phyloP scores from a whole-genome alignment of 257 asterid genomes.

The Solanum sejunctum region DNA sequence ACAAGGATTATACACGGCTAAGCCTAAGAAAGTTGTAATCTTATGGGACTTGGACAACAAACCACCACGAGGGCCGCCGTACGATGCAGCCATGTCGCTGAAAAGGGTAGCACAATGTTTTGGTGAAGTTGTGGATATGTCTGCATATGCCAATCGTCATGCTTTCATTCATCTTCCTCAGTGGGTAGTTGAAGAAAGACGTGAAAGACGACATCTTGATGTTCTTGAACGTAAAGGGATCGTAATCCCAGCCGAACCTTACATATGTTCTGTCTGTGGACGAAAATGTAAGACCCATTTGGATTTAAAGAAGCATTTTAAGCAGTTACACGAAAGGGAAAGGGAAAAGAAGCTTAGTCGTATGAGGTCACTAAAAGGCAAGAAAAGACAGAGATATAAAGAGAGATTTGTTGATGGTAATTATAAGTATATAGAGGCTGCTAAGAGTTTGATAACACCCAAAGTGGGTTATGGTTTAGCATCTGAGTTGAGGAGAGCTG shows the following conservation, averaged over 20 bases:
- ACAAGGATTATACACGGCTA: conserved; percentile 55
- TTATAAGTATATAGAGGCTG: conserved; percentile 68
- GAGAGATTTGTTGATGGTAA: conserved; percentile 67
- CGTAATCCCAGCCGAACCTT: conserved; percentile 27
- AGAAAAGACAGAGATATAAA: conserved; percentile 68
- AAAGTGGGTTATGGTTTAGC: conserved; percentile 76
- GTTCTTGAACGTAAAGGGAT: conserved; percentile 54
- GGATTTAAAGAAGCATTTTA: conserved; percentile 78
- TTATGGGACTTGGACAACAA: conserved; percentile 94
- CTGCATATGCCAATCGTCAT: conserved; percentile 90
- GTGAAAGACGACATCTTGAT: conserved; percentile 43
- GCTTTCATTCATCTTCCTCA: conserved; percentile 80
- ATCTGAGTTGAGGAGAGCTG: conserved; percentile 74
- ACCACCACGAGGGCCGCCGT: conserved; percentile 93
- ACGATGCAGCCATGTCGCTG: conserved; percentile 64
- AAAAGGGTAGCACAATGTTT: conserved; percentile 56
- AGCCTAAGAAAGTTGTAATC: conserved; percentile 65
- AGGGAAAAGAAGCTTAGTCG: conserved; percentile 67
- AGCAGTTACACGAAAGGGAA: conserved; percentile 78
- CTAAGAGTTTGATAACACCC: conserved; percentile 45
- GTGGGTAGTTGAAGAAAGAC: conserved; percentile 74
- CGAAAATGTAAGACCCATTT: conserved; percentile 55
- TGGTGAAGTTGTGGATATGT: conserved; percentile 66
- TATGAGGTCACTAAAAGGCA: conserved; percentile 74
- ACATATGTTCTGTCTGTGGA: conserved; percentile 81